Conservation (phyloP, 306 rosid species). For the Acmispon strigosus region DNA sequence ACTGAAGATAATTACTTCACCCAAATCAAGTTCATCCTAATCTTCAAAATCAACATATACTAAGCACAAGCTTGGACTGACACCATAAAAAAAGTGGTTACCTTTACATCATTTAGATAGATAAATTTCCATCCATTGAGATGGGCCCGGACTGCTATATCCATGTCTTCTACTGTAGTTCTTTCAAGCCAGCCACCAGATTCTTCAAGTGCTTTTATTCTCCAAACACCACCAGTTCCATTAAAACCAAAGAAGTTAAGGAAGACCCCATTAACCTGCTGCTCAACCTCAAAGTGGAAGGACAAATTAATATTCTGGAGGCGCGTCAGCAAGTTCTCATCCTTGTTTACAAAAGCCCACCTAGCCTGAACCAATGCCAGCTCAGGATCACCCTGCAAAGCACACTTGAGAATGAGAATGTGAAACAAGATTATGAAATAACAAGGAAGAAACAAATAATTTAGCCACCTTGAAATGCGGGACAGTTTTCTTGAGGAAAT, state of each 20-base stretch:
- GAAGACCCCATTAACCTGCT: conserved; percentile 69
- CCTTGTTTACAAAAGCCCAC: conserved; percentile 73
- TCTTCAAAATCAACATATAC: not conserved
- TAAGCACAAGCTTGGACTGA: too few relatives aligned
- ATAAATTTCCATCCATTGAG: conserved; percentile 75
- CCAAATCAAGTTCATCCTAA: not conserved
- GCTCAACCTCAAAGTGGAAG: conserved; percentile 83
- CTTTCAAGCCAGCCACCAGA: conserved; percentile 84
- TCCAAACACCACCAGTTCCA: conserved; percentile 86
- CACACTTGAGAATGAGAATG: conserved; percentile 6
- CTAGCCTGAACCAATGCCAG: conserved; percentile 76
- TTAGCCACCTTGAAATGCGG: conserved; percentile 62
- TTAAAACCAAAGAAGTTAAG: conserved; percentile 74
- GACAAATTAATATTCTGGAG: conserved; percentile 65
- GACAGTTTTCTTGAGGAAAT: conserved; percentile 57
- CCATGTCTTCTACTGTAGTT: conserved; percentile 82
- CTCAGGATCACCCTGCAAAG: conserved; percentile 50
- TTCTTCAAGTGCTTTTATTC: conserved; percentile 72
- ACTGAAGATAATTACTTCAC: not conserved
- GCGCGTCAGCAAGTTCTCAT: conserved; percentile 65
- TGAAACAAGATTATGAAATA: not conserved
- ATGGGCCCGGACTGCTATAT: conserved; percentile 79
- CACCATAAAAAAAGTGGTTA: not conserved
- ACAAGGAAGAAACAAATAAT: not conserved
- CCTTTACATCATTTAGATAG: conserved; percentile 76